These are phyloP conservation scores for Metrosideros polymorpha DNA, from an alignment of 441 rosid genomes.

Conservation along the genomic window DNA sequence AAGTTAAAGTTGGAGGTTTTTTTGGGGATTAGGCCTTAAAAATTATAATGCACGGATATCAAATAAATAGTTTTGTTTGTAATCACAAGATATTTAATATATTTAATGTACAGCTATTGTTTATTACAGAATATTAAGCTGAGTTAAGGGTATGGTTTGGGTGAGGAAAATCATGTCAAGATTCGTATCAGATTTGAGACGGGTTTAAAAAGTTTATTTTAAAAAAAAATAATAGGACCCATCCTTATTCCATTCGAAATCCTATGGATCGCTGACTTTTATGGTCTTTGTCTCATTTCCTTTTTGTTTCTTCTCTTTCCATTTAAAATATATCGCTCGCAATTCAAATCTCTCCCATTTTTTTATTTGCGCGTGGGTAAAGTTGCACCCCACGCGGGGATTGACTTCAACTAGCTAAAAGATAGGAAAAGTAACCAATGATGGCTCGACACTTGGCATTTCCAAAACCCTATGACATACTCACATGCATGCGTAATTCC, in stretches of 20 bases:
- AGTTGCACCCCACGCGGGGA: neutral
- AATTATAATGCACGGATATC: too few species aligned
- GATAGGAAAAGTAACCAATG: neutral
- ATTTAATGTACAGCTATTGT: too few species aligned
- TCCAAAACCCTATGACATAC: neutral
- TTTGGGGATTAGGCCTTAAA: too few species aligned
- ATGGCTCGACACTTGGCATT: neutral
- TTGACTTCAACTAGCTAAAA: neutral
- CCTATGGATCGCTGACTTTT: neutral
- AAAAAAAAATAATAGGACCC: neutral
- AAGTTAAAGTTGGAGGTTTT: too few species aligned
- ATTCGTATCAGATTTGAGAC: neutral
- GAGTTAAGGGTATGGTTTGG: neutral
- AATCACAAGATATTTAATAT: too few species aligned
- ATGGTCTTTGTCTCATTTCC: neutral
- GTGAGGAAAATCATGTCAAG: neutral
- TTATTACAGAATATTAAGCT: too few species aligned
- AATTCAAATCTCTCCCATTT: neutral
- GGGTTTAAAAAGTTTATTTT: neutral
- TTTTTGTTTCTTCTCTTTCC: neutral
- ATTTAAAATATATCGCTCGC: neutral
- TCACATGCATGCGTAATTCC: neutral
- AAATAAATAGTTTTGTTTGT: too few species aligned
- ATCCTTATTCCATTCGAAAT: neutral
- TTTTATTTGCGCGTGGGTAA: neutral